Percentiles rank a stretch among this genome's conserved stretches.
phyloP scores from a whole-genome alignment of 129 eudicot species.

The Ambrosia trifida region DNA sequence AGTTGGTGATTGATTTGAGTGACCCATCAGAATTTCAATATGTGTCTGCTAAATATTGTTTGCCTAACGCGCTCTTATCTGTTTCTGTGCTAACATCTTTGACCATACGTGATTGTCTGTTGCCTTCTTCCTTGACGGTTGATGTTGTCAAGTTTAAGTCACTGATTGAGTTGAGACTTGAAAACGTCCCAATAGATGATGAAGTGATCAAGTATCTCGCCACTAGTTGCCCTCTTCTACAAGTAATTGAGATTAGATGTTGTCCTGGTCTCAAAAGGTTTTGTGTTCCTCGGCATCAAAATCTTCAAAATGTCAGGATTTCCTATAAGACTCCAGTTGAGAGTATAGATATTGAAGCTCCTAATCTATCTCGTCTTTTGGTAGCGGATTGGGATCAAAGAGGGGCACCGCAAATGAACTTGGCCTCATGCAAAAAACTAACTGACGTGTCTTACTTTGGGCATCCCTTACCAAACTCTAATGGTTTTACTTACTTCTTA shows the following conservation, averaged over 20 bases:
- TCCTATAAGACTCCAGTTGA: neutral
- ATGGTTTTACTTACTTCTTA: too few species aligned
- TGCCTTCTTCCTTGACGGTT: neutral
- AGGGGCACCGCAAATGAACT: neutral
- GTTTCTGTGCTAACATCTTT: neutral
- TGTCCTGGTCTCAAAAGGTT: neutral
- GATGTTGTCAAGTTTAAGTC: neutral
- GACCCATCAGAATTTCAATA: neutral
- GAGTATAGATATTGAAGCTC: neutral
- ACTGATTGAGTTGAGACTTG: neutral
- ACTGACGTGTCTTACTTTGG: neutral
- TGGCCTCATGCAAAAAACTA: neutral
- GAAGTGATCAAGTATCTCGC: slow-evolving; percentile 3
- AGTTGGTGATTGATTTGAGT: neutral
- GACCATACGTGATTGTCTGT: neutral
- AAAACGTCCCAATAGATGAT: neutral
- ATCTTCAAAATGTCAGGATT: neutral
- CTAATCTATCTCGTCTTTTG: neutral
- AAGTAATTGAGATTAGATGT: neutral
- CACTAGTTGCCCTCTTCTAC: slow-evolving; percentile 2
- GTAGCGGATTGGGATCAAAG: neutral
- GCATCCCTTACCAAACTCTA: too few species aligned
- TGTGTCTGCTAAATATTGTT: neutral
- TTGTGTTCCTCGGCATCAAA: neutral
- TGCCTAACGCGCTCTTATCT: neutral